A percentile compares a stretch with the other conserved stretches of the same genome.
Conservation (phyloP, 1,139 yeast species). For the Pichia sp. region DNA sequence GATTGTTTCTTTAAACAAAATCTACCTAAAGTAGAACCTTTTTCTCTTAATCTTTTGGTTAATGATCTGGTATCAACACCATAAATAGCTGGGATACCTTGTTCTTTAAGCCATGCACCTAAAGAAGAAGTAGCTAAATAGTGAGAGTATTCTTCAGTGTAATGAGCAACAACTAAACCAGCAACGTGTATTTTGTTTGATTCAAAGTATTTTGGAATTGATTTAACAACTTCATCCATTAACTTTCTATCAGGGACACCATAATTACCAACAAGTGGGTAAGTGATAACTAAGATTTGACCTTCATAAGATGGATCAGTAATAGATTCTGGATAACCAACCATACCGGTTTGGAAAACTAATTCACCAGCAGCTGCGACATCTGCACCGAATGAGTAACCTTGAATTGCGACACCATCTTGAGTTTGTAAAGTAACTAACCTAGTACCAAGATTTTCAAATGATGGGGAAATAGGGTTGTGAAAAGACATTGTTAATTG, state of each 20-base stretch:
- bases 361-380: conserved; percentile 90
- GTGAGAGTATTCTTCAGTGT: conserved; percentile 94
- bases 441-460: conserved; percentile 19
- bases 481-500: conserved; percentile 14
- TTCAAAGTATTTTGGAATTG: conserved; percentile 88
- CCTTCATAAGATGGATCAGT: conserved; percentile 99
- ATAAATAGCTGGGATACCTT: conserved; percentile 91
- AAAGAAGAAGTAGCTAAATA: conserved; percentile 87
- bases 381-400: conserved; percentile 97
- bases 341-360: conserved; percentile 99
- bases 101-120: conserved; percentile 88
- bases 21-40: conserved; percentile 92
- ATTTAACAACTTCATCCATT: conserved; percentile 67
- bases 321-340: conserved; percentile 96
- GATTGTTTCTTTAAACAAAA: conserved; percentile 48
- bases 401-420: conserved; percentile 85
- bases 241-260: conserved; percentile 93
- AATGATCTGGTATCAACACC: conserved; percentile 97
- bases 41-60: conserved; percentile 86
- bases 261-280: conserved; percentile 95
- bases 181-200: conserved; percentile 89
- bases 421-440: conserved; percentile 87
- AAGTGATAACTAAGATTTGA: conserved; percentile 93
- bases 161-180: conserved; percentile 94
- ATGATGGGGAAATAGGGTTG: conserved; percentile 21